Evolutionary conservation across 441 rosid genomes (phyloP), one percentile per base, ranked within the genome.

Genomic region (Populus hybrid): DNA sequence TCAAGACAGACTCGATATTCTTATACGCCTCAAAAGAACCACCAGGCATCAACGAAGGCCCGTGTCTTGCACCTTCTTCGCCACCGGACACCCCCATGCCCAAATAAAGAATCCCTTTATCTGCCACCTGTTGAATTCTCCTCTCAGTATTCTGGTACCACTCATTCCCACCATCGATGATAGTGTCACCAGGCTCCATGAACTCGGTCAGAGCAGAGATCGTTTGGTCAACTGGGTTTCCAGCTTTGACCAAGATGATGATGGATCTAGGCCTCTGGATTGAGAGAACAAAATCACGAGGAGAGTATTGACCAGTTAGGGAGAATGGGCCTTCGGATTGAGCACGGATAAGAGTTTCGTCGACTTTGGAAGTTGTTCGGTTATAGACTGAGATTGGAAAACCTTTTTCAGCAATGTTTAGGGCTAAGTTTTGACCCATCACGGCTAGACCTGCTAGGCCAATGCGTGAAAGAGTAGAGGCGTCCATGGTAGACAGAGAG

Each of bases 41-140:
- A 8, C 98, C 98, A 0, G 98, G 98, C 98, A 95, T 95, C 21
- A 95, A 75, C 6, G 98, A 95, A 0, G 98, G 98, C 12, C 98
- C 98, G 14, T 89, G 63, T 19, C 98, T 89, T 5, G 98, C 98
- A 8, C 98, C 98, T 53, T 95, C 98, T 77, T 95, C 98, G 35
- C 98, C 98, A 6, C 98, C 98, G 23, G 98, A 91, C 38, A 93
- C 98, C 40, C 98, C 98, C 98, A 95, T 95, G 5, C 98, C 98
- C 69, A 95, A 84, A 79, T 94, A 94, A 30, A 91, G 88, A 26
- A 93, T 67, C 3, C 95, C 95, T 74, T 84, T 88, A 9, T 82
- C 61, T 66, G 82, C 67, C 19, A 84, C 97, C 67, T 94, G 92
- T 0, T 83, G 61, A 82, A 94, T 91, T 9, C 98, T 86, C 19